Conservation (phyloP, 2,329 filamentous ascomycete genomes). For the Curvularia eragrostidis region DNA sequence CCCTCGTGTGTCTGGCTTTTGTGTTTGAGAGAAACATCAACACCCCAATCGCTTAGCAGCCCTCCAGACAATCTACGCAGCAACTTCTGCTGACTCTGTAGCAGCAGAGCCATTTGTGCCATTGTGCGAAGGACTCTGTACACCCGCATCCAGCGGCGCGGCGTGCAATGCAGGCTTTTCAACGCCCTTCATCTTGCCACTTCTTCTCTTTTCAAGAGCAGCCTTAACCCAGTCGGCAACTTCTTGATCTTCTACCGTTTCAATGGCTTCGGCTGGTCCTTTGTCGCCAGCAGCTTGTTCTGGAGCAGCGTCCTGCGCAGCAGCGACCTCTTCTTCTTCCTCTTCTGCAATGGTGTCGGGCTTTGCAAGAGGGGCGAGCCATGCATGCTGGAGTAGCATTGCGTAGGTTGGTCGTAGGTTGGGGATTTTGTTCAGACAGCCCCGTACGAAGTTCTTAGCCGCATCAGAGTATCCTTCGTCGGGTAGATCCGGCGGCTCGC, state of each 20-base stretch:
- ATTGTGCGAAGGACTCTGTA: slow-evolving; percentile 52
- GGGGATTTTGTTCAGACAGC: slow-evolving; percentile 91
- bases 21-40: not conserved
- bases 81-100: slow-evolving; percentile 27
- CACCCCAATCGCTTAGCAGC: not conserved
- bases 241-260: slow-evolving; percentile 71
- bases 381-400: slow-evolving; percentile 86
- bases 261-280: slow-evolving; percentile 34
- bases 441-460: slow-evolving; percentile 84
- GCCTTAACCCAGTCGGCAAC: slow-evolving; percentile 84
- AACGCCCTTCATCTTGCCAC: slow-evolving; percentile 58
- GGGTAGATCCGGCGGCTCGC: slow-evolving; percentile 90
- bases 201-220: slow-evolving; percentile 71
- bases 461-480: slow-evolving; percentile 76
- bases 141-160: slow-evolving; percentile 75
- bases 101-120: slow-evolving; percentile 33
- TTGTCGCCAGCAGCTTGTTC: slow-evolving; percentile 46
- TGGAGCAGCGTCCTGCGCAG: slow-evolving; percentile 53
- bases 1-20: slow-evolving; percentile 1
- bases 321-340: slow-evolving; percentile 64
- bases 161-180: slow-evolving; percentile 85
- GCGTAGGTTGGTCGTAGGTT: slow-evolving; percentile 92
- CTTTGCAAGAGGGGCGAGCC: slow-evolving; percentile 78
- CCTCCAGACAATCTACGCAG: slow-evolving; percentile 14
- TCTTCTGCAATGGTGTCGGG: slow-evolving; percentile 77